phyloP scores from a whole-genome alignment of 164 flowering plant genomes.

The Vitis rotundifolia region DNA sequence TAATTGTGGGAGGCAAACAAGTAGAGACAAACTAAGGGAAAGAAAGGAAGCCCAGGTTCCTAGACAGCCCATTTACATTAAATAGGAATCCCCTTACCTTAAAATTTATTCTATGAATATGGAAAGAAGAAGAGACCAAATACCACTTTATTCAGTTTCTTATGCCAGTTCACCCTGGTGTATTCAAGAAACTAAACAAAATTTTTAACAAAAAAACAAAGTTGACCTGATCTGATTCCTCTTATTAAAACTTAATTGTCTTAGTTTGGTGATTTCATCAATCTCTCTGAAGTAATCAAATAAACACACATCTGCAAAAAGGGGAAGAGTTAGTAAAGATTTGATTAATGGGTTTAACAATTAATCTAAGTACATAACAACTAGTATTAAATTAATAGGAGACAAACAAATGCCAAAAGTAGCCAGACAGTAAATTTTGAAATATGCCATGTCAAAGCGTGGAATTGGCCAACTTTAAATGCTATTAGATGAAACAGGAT shows the following conservation, averaged over 20 bases:
- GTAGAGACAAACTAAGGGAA: slow-evolving; percentile 4
- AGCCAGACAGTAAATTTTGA: neutral
- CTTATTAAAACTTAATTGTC: neutral
- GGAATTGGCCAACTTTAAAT: slow-evolving; percentile 1
- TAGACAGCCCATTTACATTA: slow-evolving; percentile 9
- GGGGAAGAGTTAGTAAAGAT: neutral
- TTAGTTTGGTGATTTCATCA: neutral
- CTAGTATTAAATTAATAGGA: too few species aligned
- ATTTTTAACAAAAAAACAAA: neutral
- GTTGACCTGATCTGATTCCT: slow-evolving; percentile 15
- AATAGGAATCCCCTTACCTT: slow-evolving; percentile 14
- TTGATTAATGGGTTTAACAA: neutral
- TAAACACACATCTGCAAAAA: neutral
- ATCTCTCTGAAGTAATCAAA: neutral
- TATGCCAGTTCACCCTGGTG: slow-evolving; percentile 18
- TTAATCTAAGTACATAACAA: too few species aligned
- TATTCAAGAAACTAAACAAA: slow-evolving; percentile 3
- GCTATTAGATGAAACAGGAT: slow-evolving; percentile 1
- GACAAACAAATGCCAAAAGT: too few species aligned
- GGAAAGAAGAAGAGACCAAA: neutral
- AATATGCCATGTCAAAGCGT: neutral
- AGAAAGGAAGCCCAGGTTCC: slow-evolving; percentile 16
- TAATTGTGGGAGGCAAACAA: slow-evolving; percentile 3
- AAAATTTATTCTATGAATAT: slow-evolving; percentile 7
- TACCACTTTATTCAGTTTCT: slow-evolving; percentile 15